Percentiles rank a stretch among this genome's conserved stretches.
Evolutionary conservation across 257 asterid species (phyloP).

Genomic region (Thymus mandschuricus): DNA sequence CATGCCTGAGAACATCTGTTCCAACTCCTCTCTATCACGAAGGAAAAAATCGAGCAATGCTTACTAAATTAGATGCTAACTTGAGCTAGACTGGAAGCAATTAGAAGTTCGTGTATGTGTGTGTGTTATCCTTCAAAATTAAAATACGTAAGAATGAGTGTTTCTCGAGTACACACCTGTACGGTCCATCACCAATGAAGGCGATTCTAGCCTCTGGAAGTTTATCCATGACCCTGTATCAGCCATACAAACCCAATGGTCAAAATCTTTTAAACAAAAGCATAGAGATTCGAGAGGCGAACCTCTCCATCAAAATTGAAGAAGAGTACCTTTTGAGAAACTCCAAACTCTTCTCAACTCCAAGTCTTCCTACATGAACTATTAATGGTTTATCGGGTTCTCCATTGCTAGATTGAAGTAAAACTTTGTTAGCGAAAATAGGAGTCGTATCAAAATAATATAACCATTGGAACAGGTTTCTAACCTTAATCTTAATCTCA

Average conservation of each 20-base stretch:
- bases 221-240: conserved; percentile 83
- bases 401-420: conserved; percentile 57
- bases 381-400: conserved; percentile 89
- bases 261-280: background rate
- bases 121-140: no score
- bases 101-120: no score
- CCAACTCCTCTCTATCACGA: conserved; percentile 72
- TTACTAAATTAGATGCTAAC: background rate
- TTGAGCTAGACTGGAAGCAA: no score
- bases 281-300: background rate
- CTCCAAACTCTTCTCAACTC: conserved; percentile 95
- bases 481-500: conserved; percentile 78
- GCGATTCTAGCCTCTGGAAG: conserved; percentile 93
- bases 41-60: background rate
- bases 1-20: conserved; percentile 69
- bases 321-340: conserved; percentile 68
- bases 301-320: conserved; percentile 15
- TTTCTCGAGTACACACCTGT: conserved; percentile 56
- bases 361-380: conserved; percentile 92
- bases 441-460: background rate
- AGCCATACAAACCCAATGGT: conserved; percentile 3
- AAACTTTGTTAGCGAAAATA: conserved; percentile 26
- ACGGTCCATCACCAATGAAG: conserved; percentile 92
- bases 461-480: conserved; percentile 7
- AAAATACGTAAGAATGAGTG: background rate